Percentiles rank a stretch among this genome's conserved stretches.
These are phyloP conservation scores for Pythium dissotocum DNA, from an alignment of 352 stramenopile species.

Conservation along the genomic window DNA sequence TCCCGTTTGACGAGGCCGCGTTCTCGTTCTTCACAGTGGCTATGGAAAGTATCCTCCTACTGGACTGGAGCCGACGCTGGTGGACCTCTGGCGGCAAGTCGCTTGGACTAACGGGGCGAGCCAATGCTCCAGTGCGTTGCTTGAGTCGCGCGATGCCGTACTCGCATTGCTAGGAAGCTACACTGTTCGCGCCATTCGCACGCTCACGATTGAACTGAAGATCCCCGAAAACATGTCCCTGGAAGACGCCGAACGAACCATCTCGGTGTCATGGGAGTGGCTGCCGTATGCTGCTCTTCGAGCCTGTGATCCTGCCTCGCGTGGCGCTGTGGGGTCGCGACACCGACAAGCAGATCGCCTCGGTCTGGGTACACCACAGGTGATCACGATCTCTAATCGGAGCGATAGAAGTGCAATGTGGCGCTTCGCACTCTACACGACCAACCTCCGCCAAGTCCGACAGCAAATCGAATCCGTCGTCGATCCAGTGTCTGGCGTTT, in stretches of 20 bases:
- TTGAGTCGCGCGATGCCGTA: background rate
- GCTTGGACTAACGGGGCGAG: background rate
- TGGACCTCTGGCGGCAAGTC: constrained; percentile 8
- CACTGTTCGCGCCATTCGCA: too few relatives aligned
- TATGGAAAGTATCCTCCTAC: background rate
- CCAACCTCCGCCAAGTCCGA: background rate
- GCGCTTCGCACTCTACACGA: background rate
- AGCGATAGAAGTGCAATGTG: background rate
- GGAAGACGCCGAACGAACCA: too few relatives aligned
- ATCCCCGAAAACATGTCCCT: too few relatives aligned
- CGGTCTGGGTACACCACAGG: background rate
- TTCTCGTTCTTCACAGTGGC: constrained; percentile 13
- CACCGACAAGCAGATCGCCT: too few relatives aligned
- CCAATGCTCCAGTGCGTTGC: background rate
- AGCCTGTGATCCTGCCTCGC: too few relatives aligned
- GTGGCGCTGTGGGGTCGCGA: too few relatives aligned
- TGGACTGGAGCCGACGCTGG: background rate
- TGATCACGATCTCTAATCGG: background rate
- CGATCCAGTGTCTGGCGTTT: background rate
- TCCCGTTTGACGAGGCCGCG: constrained; percentile 1
- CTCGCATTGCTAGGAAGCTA: background rate
- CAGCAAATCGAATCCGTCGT: background rate
- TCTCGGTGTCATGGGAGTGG: too few relatives aligned
- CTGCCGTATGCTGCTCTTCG: too few relatives aligned
- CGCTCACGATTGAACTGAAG: too few relatives aligned